Evolutionary conservation across 1,284 basidiomycete genomes (phyloP).

Genomic region (Ustilago tritici): DNA sequence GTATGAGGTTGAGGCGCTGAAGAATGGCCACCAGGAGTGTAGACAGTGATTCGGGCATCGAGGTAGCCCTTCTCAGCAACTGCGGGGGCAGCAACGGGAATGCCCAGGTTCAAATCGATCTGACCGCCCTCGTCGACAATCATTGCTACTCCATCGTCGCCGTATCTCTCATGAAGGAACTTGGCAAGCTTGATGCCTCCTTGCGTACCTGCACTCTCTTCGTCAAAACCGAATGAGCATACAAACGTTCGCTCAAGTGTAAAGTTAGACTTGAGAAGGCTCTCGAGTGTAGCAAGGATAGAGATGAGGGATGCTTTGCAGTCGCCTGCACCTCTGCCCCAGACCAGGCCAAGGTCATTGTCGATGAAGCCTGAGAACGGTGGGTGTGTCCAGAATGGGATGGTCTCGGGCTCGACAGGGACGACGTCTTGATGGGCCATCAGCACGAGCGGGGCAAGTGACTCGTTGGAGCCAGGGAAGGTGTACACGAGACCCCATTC

Average conservation of each 20-base stretch:
- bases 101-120: slow-evolving; percentile 42
- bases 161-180: slow-evolving; percentile 52
- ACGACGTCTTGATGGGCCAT: slow-evolving; percentile 77
- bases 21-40: slow-evolving; percentile 77
- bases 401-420: slow-evolving; percentile 72
- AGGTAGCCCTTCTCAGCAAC: slow-evolving; percentile 78
- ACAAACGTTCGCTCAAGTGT: slow-evolving; percentile 72
- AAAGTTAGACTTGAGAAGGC: slow-evolving; percentile 70
- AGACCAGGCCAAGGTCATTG: slow-evolving; percentile 71
- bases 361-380: slow-evolving; percentile 73
- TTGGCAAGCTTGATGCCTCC: slow-evolving; percentile 58
- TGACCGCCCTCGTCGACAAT: slow-evolving; percentile 64
- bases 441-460: slow-evolving; percentile 77
- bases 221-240: slow-evolving; percentile 78
- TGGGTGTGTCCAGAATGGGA: slow-evolving; percentile 72
- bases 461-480: slow-evolving; percentile 75
- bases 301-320: slow-evolving; percentile 71
- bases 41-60: slow-evolving; percentile 50
- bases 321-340: slow-evolving; percentile 70
- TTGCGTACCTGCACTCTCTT: slow-evolving; percentile 72
- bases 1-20: slow-evolving; percentile 75
- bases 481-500: slow-evolving; percentile 77
- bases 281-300: slow-evolving; percentile 72
- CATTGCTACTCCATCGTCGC: slow-evolving; percentile 54
- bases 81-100: slow-evolving; percentile 71